phyloP scores from a whole-genome alignment of 2,329 filamentous ascomycete genomes.

The Coniosporium tulheliwenetii region DNA sequence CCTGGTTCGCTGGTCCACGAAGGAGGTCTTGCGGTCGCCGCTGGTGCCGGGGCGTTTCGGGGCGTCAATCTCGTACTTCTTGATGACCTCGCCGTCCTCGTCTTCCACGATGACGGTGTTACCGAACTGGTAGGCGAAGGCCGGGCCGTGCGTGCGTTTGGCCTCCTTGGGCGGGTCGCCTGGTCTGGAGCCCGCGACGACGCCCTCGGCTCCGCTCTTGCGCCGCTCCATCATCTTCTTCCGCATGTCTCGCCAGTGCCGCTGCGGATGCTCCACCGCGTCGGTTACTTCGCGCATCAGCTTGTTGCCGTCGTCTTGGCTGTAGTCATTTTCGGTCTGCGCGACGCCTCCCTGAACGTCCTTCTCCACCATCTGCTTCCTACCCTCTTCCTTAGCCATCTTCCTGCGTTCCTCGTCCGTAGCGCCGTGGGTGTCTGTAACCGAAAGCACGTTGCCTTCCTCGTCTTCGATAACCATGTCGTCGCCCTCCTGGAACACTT shows the following conservation, averaged over 20 bases:
- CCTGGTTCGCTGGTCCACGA: constrained; percentile 19
- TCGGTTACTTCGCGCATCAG: constrained; percentile 21
- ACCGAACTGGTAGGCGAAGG: constrained; percentile 73
- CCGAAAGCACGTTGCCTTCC: constrained; percentile 70
- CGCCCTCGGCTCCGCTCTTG: constrained; percentile 20
- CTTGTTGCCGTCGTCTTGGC: constrained; percentile 28
- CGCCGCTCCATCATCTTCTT: constrained; percentile 28
- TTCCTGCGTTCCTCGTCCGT: constrained; percentile 43
- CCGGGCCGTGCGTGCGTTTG: constrained; percentile 49
- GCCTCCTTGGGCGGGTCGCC: constrained; percentile 18
- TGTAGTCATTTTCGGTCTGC: constrained; percentile 29
- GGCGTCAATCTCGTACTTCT: constrained; percentile 60
- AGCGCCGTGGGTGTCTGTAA: constrained; percentile 33
- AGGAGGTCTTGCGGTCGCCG: neutral
- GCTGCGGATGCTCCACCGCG: constrained; percentile 16
- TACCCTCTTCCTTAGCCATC: constrained; percentile 39
- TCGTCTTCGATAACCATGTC: constrained; percentile 70
- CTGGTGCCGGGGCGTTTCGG: constrained; percentile 16
- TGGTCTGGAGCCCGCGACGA: constrained; percentile 3
- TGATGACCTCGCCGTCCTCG: constrained; percentile 72
- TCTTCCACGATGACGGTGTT: constrained; percentile 86
- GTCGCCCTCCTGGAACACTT: constrained; percentile 69
- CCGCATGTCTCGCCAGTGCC: constrained; percentile 22
- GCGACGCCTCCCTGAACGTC: constrained; percentile 25
- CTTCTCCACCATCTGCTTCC: constrained; percentile 37